Base-by-base conservation (phyloP, 148 eudicot species). In the Rhododendron henanense region DNA sequence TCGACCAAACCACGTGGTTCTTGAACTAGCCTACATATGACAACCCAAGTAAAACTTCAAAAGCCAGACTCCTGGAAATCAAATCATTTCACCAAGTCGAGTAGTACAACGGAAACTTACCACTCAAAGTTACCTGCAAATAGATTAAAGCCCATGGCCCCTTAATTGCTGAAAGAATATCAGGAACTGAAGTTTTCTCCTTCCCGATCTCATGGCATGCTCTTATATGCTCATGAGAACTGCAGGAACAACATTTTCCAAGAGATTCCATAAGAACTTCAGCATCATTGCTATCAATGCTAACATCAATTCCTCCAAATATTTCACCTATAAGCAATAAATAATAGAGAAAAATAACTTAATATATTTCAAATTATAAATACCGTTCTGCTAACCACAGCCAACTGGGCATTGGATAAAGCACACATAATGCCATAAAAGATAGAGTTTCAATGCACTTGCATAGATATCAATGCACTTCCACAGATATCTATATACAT, bases 101-200 rank as follows among this genome's bases (percentile, higher is more conserved):
- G 45, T 79, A 14, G 21, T 81, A 53, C 77, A 73, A 83, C 23
- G 51, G 90, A 87, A 89, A 92, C 96, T 93, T 93, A 93, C 98
- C 95, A 88, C 87, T 87, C 82, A 88, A 75, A 90, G 90, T 93
- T 96, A 97, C 99, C 99, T 97, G 99, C 98, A 98, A 95, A 90
- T 94, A 97, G 57, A 94, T 91, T 78, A 93, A 87, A 76, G 98
- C 98, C 99, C 98, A 97, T 76, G 98, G 99, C 25, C 99, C 99
- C 90, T 91, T 95, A 74, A 97, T 93, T 69, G 90, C 88, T 67
- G 99, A 95, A 90, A 97, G 96, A 78, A 97, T 92, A 83, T 88
- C 91, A 50, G 96, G 95, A 85, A 97, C 88, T 81, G 94, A 84
- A 65, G 79, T 84, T 85, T 90, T 82, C 41, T 55, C 77, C 83